Conservation (phyloP, 495 filamentous ascomycete species). For the Aspergillus biplanus region DNA sequence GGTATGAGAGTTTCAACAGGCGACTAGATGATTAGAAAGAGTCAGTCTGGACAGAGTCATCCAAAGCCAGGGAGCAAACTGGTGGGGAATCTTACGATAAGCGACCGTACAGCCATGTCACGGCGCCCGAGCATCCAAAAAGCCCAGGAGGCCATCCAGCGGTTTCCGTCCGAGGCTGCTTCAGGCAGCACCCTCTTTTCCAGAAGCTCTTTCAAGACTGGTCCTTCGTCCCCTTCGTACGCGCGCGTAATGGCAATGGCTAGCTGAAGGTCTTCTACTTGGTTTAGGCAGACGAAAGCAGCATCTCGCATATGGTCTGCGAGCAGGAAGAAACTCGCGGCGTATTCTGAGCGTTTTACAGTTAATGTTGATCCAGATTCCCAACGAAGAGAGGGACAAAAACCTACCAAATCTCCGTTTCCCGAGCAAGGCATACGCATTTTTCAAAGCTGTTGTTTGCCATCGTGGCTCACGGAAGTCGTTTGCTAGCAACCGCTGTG, state of each 20-base stretch:
- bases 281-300: constrained; percentile 79
- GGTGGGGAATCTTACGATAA: constrained; percentile 57
- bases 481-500: constrained; percentile 75
- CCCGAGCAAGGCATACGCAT: constrained; percentile 94
- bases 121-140: constrained; percentile 88
- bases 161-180: constrained; percentile 79
- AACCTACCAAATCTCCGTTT: constrained; percentile 80
- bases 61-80: neutral
- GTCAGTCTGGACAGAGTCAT: constrained; percentile 1
- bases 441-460: constrained; percentile 91
- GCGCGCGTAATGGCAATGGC: constrained; percentile 88
- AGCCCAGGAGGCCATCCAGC: constrained; percentile 95
- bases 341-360: constrained; percentile 68
- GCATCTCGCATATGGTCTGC: constrained; percentile 86
- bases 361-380: neutral
- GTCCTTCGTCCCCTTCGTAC: constrained; percentile 84
- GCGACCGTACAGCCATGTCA: constrained; percentile 84
- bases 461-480: constrained; percentile 86
- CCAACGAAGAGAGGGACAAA: neutral
- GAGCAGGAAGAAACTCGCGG: constrained; percentile 92
- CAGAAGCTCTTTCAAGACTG: constrained; percentile 72
- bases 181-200: constrained; percentile 78
- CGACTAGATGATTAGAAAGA: constrained; percentile 50
- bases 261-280: constrained; percentile 85
- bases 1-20: constrained; percentile 72